Percentiles rank a stretch among this genome's conserved stretches.
Conservation (phyloP, 2,329 filamentous ascomycete species). For the Fusarium musae region DNA sequence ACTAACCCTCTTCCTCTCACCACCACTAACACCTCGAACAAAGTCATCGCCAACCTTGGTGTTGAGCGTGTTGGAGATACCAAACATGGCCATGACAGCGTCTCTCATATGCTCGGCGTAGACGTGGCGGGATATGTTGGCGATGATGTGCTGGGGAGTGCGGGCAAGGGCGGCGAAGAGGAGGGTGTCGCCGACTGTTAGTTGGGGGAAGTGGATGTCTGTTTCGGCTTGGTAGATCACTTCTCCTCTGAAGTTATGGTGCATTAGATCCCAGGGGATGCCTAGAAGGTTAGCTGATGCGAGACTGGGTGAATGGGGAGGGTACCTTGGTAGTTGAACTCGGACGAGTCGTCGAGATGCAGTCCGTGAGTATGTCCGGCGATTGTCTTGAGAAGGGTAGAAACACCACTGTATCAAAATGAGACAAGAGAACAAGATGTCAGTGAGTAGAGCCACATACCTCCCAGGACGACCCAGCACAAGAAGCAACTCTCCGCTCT, state of each 20-base stretch:
- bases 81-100: constrained; percentile 78
- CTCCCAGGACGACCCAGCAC: constrained; percentile 68
- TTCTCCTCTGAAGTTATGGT: constrained; percentile 68
- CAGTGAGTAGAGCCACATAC: too few species aligned
- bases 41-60: constrained; percentile 78
- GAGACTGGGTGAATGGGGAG: accelerated
- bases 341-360: constrained; percentile 71
- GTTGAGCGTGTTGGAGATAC: constrained; percentile 74
- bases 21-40: constrained; percentile 65
- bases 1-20: constrained; percentile 59
- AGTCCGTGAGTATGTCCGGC: constrained; percentile 83
- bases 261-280: constrained; percentile 36
- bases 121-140: constrained; percentile 54
- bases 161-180: constrained; percentile 77
- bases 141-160: constrained; percentile 66
- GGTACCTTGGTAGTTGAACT: constrained; percentile 80
- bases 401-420: constrained; percentile 75
- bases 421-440: too few species aligned
- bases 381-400: constrained; percentile 83
- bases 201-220: constrained; percentile 79
- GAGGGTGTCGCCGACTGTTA: constrained; percentile 80
- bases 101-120: constrained; percentile 72
- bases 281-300: constrained; percentile 7
- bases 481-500: constrained; percentile 76
- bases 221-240: constrained; percentile 86